These are phyloP conservation scores for Paragyromitra xinjiangensis DNA, from an alignment of 495 filamentous ascomycete genomes.

Conservation along the genomic window DNA sequence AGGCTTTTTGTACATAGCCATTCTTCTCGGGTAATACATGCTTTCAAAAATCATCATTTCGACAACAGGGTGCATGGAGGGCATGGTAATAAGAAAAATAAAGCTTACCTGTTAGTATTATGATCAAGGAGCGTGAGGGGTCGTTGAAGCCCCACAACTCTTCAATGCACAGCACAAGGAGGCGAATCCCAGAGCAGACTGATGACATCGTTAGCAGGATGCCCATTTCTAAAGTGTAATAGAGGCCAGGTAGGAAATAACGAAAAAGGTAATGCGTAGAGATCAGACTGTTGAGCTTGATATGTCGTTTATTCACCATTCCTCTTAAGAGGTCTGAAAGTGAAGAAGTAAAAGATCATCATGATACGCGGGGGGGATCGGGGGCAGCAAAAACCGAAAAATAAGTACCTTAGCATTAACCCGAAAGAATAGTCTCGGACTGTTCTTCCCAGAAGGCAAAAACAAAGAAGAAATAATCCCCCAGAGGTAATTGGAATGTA, in stretches of 20 bases:
- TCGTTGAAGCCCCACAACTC: background rate
- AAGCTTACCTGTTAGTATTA: slow-evolving; percentile 27
- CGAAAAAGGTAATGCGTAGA: slow-evolving; percentile 14
- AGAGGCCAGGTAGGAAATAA: background rate
- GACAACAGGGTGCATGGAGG: slow-evolving; percentile 18
- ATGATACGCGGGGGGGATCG: slow-evolving; percentile 23
- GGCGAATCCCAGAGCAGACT: background rate
- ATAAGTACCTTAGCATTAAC: slow-evolving; percentile 1
- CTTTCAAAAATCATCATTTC: slow-evolving; percentile 52
- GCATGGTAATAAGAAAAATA: background rate
- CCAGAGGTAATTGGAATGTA: slow-evolving; percentile 31
- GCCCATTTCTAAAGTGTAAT: background rate
- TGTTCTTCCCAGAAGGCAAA: slow-evolving; percentile 16
- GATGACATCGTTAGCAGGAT: slow-evolving; percentile 11
- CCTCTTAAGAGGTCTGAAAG: slow-evolving; percentile 51
- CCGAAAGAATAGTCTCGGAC: background rate
- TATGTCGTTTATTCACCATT: slow-evolving; percentile 55
- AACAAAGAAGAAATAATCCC: slow-evolving; percentile 24
- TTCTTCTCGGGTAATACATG: slow-evolving; percentile 55
- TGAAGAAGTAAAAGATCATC: slow-evolving; percentile 54
- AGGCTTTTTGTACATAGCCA: slow-evolving; percentile 46
- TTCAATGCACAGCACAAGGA: background rate
- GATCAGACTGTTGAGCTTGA: slow-evolving; percentile 54
- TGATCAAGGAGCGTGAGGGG: background rate
- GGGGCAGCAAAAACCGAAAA: background rate